Percentiles rank a stretch among this genome's conserved stretches.
Evolutionary conservation across 129 eudicot genomes (phyloP).

Genomic region (Heracleum sosnowskyi): DNA sequence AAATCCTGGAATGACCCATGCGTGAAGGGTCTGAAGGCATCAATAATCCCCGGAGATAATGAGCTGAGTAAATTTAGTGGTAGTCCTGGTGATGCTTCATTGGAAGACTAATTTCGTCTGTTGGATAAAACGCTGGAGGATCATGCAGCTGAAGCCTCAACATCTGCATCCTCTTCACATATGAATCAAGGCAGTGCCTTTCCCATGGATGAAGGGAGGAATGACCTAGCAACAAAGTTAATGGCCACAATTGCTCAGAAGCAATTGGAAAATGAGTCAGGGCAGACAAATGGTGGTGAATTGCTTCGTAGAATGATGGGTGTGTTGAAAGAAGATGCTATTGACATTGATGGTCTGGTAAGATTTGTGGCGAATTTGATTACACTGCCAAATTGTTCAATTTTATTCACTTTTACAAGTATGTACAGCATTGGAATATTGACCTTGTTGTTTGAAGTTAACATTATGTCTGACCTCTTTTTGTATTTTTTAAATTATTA

Average conservation of each 20-base stretch:
- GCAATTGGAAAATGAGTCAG: conserved; percentile 75
- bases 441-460: conserved; percentile 5
- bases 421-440: background rate
- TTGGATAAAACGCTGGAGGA: conserved; percentile 45
- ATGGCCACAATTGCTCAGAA: conserved; percentile 95
- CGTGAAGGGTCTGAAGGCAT: conserved; percentile 45
- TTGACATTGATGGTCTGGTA: conserved; percentile 81
- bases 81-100: conserved; percentile 91
- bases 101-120: conserved; percentile 85
- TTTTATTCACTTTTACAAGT: background rate
- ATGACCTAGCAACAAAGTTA: conserved; percentile 77
- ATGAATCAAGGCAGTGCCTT: conserved; percentile 32
- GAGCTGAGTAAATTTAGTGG: conserved; percentile 94
- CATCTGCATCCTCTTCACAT: conserved; percentile 74
- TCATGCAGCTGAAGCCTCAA: conserved; percentile 60
- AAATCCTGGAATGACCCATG: background rate
- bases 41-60: conserved; percentile 33
- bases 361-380: conserved; percentile 18
- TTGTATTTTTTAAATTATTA: conserved; percentile 21
- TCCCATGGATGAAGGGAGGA: conserved; percentile 44
- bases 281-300: conserved; percentile 73
- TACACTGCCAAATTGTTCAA: background rate
- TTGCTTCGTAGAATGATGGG: conserved; percentile 83
- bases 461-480: conserved; percentile 8
- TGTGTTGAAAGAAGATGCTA: conserved; percentile 78